phyloP scores from a whole-genome alignment of 805 yeast genomes.

The Teunomyces barrocoloradensis region DNA sequence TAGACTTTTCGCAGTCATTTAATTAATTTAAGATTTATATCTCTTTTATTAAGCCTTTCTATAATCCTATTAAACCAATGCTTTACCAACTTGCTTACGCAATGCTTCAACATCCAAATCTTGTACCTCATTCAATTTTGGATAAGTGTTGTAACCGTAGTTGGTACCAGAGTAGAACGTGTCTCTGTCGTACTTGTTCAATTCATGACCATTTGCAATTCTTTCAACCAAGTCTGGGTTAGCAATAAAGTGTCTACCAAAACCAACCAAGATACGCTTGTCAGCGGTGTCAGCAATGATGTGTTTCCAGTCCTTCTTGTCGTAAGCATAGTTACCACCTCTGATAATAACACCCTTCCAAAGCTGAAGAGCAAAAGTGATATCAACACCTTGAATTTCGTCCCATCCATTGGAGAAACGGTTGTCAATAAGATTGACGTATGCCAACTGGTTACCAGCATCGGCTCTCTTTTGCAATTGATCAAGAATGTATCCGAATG shows the following conservation, averaged over 20 bases:
- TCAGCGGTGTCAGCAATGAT: constrained; percentile 9
- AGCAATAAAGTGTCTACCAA: constrained; percentile 50
- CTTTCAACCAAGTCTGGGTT: constrained; percentile 57
- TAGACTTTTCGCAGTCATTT: constrained; percentile 23
- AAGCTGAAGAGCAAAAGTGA: constrained; percentile 21
- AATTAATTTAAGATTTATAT: constrained; percentile 7
- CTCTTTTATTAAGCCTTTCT: constrained; percentile 45
- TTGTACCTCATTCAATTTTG: background rate
- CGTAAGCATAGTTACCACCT: constrained; percentile 22
- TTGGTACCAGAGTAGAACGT: constrained; percentile 44
- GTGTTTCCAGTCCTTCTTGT: constrained; percentile 20
- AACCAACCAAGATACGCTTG: constrained; percentile 29
- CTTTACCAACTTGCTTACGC: background rate
- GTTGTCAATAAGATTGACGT: constrained; percentile 39
- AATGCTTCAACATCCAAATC: background rate
- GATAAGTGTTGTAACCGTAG: constrained; percentile 17
- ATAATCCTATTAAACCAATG: constrained; percentile 24
- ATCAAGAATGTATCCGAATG: constrained; percentile 38
- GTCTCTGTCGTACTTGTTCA: constrained; percentile 45
- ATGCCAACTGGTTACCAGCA: constrained; percentile 21
- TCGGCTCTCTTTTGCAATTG: constrained; percentile 39
- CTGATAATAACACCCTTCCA: constrained; percentile 34
- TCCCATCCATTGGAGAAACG: constrained; percentile 18
- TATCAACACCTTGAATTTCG: constrained; percentile 21
- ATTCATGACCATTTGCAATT: constrained; percentile 36